These are phyloP conservation scores for Candida glaebosa DNA, from an alignment of 805 yeast species.

Conservation along the genomic window DNA sequence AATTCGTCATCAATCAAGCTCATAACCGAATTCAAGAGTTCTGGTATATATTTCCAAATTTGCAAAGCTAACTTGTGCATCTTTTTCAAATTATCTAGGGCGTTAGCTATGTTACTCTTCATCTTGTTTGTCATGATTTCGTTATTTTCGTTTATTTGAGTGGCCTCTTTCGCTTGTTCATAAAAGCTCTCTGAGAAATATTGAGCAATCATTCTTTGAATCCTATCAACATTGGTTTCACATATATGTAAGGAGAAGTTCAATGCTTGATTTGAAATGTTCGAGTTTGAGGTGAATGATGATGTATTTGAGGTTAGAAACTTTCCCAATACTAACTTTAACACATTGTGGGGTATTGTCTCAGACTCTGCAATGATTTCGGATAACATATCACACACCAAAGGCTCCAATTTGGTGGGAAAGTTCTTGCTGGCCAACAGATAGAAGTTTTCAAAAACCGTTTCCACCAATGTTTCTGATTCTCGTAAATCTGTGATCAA, in stretches of 20 bases:
- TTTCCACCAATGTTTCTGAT: slow-evolving; percentile 50
- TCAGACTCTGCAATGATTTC: slow-evolving; percentile 74
- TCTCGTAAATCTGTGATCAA: slow-evolving; percentile 72
- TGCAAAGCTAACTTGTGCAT: slow-evolving; percentile 62
- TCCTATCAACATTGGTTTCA: slow-evolving; percentile 63
- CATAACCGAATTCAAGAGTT: slow-evolving; percentile 65
- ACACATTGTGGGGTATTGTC: slow-evolving; percentile 54
- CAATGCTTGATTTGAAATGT: slow-evolving; percentile 54
- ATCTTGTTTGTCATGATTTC: slow-evolving; percentile 6
- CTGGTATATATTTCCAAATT: slow-evolving; percentile 79
- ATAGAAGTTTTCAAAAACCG: slow-evolving; percentile 62
- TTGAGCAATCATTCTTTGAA: slow-evolving; percentile 74
- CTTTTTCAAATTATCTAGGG: slow-evolving; percentile 48
- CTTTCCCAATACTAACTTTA: slow-evolving; percentile 63
- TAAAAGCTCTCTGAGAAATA: slow-evolving; percentile 74
- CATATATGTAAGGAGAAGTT: slow-evolving; percentile 66
- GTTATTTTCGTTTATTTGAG: slow-evolving; percentile 14
- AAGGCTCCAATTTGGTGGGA: slow-evolving; percentile 53
- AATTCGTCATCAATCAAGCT: slow-evolving; percentile 80
- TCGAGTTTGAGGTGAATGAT: slow-evolving; percentile 11
- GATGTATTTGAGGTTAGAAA: slow-evolving; percentile 35
- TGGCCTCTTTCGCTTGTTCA: slow-evolving; percentile 35
- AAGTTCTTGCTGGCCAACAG: slow-evolving; percentile 41
- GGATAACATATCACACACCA: slow-evolving; percentile 66
- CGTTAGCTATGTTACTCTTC: slow-evolving; percentile 16